Evolutionary conservation across 208 protist genomes (phyloP).

Genomic region (Acanthamoeba castellanii): DNA sequence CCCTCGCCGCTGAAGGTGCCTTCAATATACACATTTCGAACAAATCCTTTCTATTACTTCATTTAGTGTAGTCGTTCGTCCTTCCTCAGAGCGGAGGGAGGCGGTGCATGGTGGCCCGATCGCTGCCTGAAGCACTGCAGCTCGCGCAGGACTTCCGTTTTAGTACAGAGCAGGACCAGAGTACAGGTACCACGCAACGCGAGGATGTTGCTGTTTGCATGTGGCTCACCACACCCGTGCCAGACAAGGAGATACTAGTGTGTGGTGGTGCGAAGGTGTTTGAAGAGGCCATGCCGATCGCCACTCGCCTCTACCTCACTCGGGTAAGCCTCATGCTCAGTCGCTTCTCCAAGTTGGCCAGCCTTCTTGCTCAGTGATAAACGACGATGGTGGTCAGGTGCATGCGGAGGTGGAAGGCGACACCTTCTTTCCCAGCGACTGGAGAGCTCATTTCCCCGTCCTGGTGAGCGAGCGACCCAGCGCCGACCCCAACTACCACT

Average conservation of each 20-base stretch:
- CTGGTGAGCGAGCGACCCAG: conserved; percentile 9
- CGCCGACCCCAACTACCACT: conserved; percentile 40
- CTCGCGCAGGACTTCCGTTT: conserved; percentile 25
- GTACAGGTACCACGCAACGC: too few relatives aligned
- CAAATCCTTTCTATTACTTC: background rate
- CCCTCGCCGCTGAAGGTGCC: background rate
- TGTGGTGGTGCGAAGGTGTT: conserved; percentile 30
- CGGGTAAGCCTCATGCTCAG: background rate
- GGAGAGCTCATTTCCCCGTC: conserved; percentile 1
- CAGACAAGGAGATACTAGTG: conserved; percentile 17
- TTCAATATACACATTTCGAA: background rate
- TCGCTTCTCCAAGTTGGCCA: too few relatives aligned
- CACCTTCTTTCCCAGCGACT: conserved; percentile 25
- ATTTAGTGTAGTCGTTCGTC: background rate
- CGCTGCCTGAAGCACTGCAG: conserved; percentile 16
- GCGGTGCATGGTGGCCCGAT: conserved; percentile 50
- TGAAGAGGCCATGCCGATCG: conserved; percentile 50
- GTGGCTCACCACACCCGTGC: background rate
- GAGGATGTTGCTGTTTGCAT: background rate
- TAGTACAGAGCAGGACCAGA: background rate
- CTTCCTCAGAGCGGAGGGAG: conserved; percentile 3
- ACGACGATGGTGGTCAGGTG: background rate
- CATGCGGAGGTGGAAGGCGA: conserved; percentile 39
- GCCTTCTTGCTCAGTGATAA: background rate
- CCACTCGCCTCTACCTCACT: conserved; percentile 35